These are phyloP conservation scores for Pythium insidiosum DNA, from an alignment of 352 stramenopile species.

Conservation along the genomic window DNA sequence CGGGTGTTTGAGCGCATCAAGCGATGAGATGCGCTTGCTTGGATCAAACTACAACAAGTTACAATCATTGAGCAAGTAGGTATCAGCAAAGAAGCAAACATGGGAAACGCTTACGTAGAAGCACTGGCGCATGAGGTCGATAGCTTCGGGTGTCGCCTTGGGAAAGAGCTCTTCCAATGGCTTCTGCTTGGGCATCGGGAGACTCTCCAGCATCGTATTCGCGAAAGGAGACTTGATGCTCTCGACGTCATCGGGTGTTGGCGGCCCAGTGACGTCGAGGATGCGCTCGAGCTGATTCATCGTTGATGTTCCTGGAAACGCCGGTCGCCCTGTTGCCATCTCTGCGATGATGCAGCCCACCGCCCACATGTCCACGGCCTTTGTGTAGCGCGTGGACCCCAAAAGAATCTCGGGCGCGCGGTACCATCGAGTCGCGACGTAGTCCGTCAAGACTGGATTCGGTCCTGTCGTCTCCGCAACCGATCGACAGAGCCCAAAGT, in stretches of 20 bases:
- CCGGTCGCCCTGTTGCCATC: conserved; percentile 88
- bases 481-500: conserved; percentile 94
- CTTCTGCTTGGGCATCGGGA: conserved; percentile 69
- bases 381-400: conserved; percentile 90
- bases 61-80: neutral
- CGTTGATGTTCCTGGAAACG: conserved; percentile 92
- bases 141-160: conserved; percentile 75
- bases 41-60: conserved; percentile 82
- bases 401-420: conserved; percentile 93
- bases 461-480: conserved; percentile 80
- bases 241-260: conserved; percentile 85
- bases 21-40: conserved; percentile 80
- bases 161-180: conserved; percentile 85
- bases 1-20: conserved; percentile 87
- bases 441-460: conserved; percentile 91
- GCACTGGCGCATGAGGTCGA: conserved; percentile 87
- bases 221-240: conserved; percentile 91
- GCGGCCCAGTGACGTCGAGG: conserved; percentile 89
- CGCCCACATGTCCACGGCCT: conserved; percentile 92
- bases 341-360: conserved; percentile 93
- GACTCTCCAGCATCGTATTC: conserved; percentile 89
- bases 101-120: conserved; percentile 46
- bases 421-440: conserved; percentile 96
- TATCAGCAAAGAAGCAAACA: neutral
- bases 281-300: conserved; percentile 98